Evolutionary conservation across 1,139 yeast genomes (phyloP).

Genomic region (Spathaspora jeffriesii): DNA sequence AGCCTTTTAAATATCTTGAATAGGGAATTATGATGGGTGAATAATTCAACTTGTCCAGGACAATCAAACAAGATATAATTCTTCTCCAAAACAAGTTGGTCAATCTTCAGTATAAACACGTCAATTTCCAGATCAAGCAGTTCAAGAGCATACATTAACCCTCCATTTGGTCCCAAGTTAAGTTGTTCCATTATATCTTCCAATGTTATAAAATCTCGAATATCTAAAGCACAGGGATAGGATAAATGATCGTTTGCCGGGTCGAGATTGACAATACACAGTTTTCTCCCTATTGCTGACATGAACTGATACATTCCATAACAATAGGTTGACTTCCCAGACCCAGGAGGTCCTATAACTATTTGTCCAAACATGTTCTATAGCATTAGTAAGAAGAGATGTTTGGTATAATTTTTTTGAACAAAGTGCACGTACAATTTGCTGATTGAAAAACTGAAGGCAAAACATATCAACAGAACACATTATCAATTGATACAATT

Average conservation of each 20-base stretch:
- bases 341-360: conserved; percentile 98
- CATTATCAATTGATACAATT: too few species aligned
- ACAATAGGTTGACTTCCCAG: conserved; percentile 92
- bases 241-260: conserved; percentile 97
- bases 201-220: conserved; percentile 84
- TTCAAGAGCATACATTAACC: conserved; percentile 90
- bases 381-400: too few species aligned
- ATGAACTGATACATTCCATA: conserved; percentile 84
- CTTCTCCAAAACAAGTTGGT: conserved; percentile 92
- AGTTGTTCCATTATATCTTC: conserved; percentile 98
- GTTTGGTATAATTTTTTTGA: too few species aligned
- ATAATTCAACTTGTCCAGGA: conserved; percentile 97
- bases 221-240: conserved; percentile 90
- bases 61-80: conserved; percentile 94
- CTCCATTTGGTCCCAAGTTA: conserved; percentile 96
- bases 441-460: too few species aligned
- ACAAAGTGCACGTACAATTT: too few species aligned
- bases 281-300: conserved; percentile 88
- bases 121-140: conserved; percentile 83
- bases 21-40: conserved; percentile 97
- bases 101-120: conserved; percentile 96
- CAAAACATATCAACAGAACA: too few species aligned
- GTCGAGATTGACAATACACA: conserved; percentile 92
- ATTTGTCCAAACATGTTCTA: too few species aligned
- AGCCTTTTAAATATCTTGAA: conserved; percentile 80